Conservation (phyloP, 805 yeast genomes). For the Torulaspora microellipsoides region DNA sequence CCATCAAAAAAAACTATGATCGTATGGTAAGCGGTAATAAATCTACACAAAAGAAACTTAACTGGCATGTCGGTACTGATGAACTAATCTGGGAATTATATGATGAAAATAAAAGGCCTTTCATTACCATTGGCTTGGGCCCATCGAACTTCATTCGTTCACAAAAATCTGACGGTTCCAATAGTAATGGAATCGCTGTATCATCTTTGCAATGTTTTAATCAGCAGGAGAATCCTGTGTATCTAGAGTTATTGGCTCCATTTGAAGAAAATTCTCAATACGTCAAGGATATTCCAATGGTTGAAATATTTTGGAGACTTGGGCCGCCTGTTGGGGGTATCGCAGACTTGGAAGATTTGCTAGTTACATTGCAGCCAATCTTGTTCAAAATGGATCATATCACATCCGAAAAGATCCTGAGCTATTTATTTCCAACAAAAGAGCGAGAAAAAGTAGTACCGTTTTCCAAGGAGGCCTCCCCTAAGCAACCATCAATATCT, state of each 20-base stretch:
- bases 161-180: conserved; percentile 51
- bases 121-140: conserved; percentile 51
- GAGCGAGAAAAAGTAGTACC: conserved; percentile 3
- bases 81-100: conserved; percentile 56
- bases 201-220: conserved; percentile 49
- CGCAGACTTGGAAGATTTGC: conserved; percentile 46
- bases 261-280: conserved; percentile 23
- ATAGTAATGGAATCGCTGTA: conserved; percentile 44
- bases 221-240: conserved; percentile 43
- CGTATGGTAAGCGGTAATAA: conserved; percentile 23
- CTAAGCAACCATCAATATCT: conserved; percentile 11
- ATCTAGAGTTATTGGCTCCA: conserved; percentile 51
- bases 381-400: conserved; percentile 53
- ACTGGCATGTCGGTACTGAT: conserved; percentile 49
- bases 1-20: conserved; percentile 37
- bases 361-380: conserved; percentile 49
- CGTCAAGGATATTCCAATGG: conserved; percentile 35
- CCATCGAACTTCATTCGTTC: conserved; percentile 44
- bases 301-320: conserved; percentile 48
- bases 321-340: conserved; percentile 64
- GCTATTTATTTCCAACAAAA: conserved; percentile 44
- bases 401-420: conserved; percentile 47
- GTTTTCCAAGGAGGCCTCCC: background rate
- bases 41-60: conserved; percentile 31
- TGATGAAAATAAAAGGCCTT: conserved; percentile 44